Base-by-base conservation (phyloP, 2,329 filamentous ascomycete species). In the Fusarium sp. region DNA sequence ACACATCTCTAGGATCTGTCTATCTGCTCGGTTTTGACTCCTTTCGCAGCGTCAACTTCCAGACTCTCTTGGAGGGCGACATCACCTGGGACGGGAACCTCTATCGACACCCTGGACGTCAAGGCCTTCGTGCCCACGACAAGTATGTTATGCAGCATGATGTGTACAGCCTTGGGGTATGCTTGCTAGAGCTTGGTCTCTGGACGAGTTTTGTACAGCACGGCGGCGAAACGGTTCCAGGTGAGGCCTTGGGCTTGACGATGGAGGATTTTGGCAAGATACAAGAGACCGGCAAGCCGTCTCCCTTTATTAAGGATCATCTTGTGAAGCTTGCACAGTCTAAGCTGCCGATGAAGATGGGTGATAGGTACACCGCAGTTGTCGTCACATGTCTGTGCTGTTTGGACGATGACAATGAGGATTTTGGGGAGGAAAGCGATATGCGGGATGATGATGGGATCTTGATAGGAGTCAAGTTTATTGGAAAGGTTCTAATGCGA, bases 141-240 rank as follows among this genome's bases (percentile, higher is more conserved):
- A 63, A 71, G 0, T 90, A 87, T 72, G 79, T 67, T 4, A 89
- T 89, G 85, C 84, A 87, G 58, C 88, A 90, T 72, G 87, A 90
- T 69, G 86, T 90, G 12, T 90, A 90, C 76, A 87, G 86, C 63
- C 82, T 90, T 0, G 88, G 88, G 0, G 86, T 89, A 0, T 87
- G 85, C 65, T 81, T 90, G 1, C 76, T 90, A 0, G 87, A 90
- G 75, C 83, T 90, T 20, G 87, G 87, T 0, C 70, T 89, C 1
- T 88, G 86, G 86, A 64, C 79, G 1, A 82, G 81, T 0, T 79
- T 82, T 50, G 74, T 82, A 4, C 30, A 60, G 4, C 79, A 79
- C 45, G 27, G 66, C 17, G 25, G 17, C 43, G 43, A n/a, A 4
- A 30, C 14, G 6, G 1, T 25, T 8, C 22, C 33, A n/a, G 33